Conservation (phyloP, 2,329 filamentous ascomycete species). For the Trichoderma atrobrunneum region DNA sequence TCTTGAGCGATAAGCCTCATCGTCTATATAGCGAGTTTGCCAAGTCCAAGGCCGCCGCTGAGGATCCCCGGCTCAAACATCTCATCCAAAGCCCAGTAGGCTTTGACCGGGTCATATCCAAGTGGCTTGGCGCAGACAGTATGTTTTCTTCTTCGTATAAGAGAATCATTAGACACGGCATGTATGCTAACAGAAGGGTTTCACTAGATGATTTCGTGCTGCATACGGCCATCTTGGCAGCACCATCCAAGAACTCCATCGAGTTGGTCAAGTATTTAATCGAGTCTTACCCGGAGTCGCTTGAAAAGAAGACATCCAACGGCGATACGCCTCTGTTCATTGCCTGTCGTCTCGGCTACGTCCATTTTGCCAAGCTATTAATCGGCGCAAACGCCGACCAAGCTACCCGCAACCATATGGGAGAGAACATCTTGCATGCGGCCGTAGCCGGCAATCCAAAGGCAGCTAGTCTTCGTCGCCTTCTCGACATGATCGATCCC, state of each 20-base stretch:
- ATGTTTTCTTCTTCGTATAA: slow-evolving; percentile 32
- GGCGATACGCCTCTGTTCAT: slow-evolving; percentile 67
- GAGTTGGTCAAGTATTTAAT: slow-evolving; percentile 65
- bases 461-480: slow-evolving; percentile 37
- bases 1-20: slow-evolving; percentile 67
- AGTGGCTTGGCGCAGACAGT: slow-evolving; percentile 61
- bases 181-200: slow-evolving; percentile 24
- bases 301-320: slow-evolving; percentile 59
- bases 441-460: slow-evolving; percentile 39
- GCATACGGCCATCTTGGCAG: slow-evolving; percentile 60
- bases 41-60: slow-evolving; percentile 54
- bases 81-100: slow-evolving; percentile 59
- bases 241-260: slow-evolving; percentile 40
- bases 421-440: slow-evolving; percentile 68
- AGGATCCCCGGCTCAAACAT: slow-evolving; percentile 61
- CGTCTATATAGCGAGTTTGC: slow-evolving; percentile 67
- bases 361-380: slow-evolving; percentile 57
- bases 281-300: slow-evolving; percentile 52
- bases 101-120: slow-evolving; percentile 60
- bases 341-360: slow-evolving; percentile 57
- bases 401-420: slow-evolving; percentile 55
- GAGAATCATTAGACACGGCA: neutral
- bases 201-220: slow-evolving; percentile 58
- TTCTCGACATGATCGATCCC: slow-evolving; percentile 59
- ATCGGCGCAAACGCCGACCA: slow-evolving; percentile 69